These are phyloP conservation scores for Ganoderma meredithae DNA, from an alignment of 1,284 basidiomycete genomes.

Conservation along the genomic window DNA sequence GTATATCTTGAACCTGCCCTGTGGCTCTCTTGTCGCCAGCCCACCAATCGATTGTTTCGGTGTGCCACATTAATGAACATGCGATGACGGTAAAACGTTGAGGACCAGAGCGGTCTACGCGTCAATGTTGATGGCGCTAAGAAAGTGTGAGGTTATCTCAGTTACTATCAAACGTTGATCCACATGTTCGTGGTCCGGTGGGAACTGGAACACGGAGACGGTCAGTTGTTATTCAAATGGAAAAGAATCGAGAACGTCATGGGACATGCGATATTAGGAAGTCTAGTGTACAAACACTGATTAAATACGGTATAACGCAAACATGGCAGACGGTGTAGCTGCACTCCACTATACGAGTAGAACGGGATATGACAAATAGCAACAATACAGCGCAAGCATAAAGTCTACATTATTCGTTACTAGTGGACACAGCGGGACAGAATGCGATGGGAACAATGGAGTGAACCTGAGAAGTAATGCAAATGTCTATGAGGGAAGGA, in stretches of 20 bases:
- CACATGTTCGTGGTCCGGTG: neutral
- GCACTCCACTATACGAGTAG: neutral
- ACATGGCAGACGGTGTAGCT: neutral
- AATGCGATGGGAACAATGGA: neutral
- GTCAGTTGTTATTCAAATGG: neutral
- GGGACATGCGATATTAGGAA: neutral
- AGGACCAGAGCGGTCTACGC: neutral
- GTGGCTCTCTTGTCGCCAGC: neutral
- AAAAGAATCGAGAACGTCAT: neutral
- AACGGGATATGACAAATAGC: neutral
- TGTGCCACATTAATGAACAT: neutral
- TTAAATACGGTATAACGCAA: slow-evolving; percentile 19
- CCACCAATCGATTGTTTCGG: neutral
- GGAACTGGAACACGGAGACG: neutral
- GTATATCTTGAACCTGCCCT: neutral
- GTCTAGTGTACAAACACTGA: slow-evolving; percentile 12
- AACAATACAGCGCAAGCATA: neutral
- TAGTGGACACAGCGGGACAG: neutral
- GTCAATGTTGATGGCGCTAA: neutral
- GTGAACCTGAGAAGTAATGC: neutral
- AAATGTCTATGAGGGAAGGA: neutral
- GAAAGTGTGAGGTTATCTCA: neutral
- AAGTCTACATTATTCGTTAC: neutral
- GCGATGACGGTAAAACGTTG: neutral
- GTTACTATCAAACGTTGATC: neutral